These are phyloP conservation scores for Eurotiales sp. DNA, from an alignment of 2,329 filamentous ascomycete genomes.

Conservation along the genomic window DNA sequence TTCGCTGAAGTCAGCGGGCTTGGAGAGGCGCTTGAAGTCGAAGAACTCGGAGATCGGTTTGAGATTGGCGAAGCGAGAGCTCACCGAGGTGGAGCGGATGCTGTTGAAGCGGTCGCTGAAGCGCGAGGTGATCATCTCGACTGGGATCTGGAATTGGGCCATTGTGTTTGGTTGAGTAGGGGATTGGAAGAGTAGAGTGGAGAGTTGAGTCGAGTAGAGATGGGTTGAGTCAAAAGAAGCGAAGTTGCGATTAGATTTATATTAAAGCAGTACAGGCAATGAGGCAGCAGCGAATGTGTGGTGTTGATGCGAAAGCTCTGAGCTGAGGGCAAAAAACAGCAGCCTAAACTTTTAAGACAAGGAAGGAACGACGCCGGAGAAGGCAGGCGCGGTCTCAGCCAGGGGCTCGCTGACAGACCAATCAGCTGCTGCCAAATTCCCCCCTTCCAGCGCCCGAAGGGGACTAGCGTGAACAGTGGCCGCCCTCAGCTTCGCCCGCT, in stretches of 20 bases:
- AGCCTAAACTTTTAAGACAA: slow-evolving; percentile 3
- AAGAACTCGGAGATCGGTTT: slow-evolving; percentile 89
- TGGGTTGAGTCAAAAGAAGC: slow-evolving; percentile 11
- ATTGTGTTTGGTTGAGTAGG: slow-evolving; percentile 46
- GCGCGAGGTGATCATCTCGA: slow-evolving; percentile 86
- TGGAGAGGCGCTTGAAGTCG: slow-evolving; percentile 91
- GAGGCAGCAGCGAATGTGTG: not conserved
- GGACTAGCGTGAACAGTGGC: not conserved
- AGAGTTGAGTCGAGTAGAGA: slow-evolving; percentile 10
- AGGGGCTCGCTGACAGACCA: slow-evolving; percentile 9
- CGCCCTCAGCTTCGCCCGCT: not conserved
- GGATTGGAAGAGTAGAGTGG: slow-evolving; percentile 3
- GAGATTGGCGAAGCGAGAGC: slow-evolving; percentile 84
- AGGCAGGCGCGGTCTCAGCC: not conserved
- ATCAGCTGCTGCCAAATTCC: slow-evolving; percentile 13
- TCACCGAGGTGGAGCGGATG: slow-evolving; percentile 73
- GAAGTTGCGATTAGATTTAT: not conserved
- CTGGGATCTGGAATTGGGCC: slow-evolving; percentile 86
- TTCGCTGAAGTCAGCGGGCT: slow-evolving; percentile 86
- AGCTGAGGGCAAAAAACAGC: no score
- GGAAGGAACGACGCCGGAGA: slow-evolving; percentile 4
- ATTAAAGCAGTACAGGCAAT: no score
- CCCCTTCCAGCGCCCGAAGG: not conserved
- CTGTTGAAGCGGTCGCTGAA: slow-evolving; percentile 87
- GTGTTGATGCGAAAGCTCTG: no score